These are phyloP conservation scores for Zygnema cylindricum DNA, from an alignment of 139 green algal genomes.

Conservation along the genomic window DNA sequence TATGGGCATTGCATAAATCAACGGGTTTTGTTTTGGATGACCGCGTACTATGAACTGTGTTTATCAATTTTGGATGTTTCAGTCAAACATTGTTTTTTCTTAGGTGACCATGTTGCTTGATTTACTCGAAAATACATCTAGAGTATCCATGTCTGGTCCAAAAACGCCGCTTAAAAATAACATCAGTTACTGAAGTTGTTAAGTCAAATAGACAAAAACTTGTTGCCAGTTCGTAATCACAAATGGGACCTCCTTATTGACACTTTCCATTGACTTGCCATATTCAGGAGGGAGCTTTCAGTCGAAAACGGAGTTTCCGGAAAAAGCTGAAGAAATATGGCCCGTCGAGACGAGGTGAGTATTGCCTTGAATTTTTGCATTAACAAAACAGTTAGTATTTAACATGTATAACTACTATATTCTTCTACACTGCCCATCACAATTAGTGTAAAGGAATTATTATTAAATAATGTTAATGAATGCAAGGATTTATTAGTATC, in stretches of 20 bases:
- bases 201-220: neutral
- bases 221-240: neutral
- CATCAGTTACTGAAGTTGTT: neutral
- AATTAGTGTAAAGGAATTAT: neutral
- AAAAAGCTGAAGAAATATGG: slow-evolving; percentile 88
- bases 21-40: no score
- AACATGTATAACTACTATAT: neutral
- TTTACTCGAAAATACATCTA: neutral
- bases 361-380: neutral
- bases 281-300: slow-evolving; percentile 88
- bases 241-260: slow-evolving; percentile 51
- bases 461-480: neutral
- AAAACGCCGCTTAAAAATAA: no score
- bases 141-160: neutral
- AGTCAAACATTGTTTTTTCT: no score
- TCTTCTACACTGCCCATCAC: neutral
- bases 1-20: no score
- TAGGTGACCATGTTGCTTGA: no score
- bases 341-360: neutral
- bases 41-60: no score
- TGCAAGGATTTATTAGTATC: slow-evolving; percentile 13
- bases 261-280: neutral
- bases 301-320: slow-evolving; percentile 85
- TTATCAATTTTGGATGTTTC: no score
- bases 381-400: neutral